phyloP scores from a whole-genome alignment of 257 asterid species.

The Coffea canephora region DNA sequence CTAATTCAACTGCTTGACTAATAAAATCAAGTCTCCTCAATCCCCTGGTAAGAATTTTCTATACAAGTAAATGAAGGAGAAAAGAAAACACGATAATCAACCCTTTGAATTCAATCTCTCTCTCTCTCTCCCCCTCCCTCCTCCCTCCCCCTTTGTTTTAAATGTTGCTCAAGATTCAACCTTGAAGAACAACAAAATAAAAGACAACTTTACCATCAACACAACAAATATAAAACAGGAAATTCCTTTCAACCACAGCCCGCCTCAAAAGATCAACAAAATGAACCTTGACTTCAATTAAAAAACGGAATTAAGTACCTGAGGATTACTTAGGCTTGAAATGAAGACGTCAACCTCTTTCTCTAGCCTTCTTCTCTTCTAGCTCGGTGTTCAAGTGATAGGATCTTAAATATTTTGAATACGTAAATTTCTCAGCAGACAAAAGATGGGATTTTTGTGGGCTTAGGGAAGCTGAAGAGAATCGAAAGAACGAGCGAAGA shows the following conservation, averaged over 20 bases:
- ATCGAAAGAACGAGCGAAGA: background rate
- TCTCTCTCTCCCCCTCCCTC: too few species aligned
- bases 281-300: background rate
- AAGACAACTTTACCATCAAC: constrained; percentile 6
- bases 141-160: background rate
- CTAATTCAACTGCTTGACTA: constrained; percentile 21
- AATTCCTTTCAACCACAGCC: background rate
- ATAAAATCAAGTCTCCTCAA: constrained; percentile 18
- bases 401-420: too few species aligned
- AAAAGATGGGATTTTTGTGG: background rate
- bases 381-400: background rate
- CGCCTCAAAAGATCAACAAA: constrained; percentile 1
- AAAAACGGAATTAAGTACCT: background rate
- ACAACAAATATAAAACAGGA: background rate
- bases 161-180: background rate
- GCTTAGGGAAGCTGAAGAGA: constrained; percentile 5
- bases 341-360: background rate
- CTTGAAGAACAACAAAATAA: constrained; percentile 8
- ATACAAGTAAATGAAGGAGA: constrained; percentile 1
- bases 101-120: constrained; percentile 9
- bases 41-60: background rate
- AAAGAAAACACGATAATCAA: constrained; percentile 12
- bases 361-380: background rate
- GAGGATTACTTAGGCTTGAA: constrained; percentile 9
- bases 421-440: background rate